Evolutionary conservation across 108 stramenopile genomes (phyloP), one percentile per base, ranked within the genome.

Genomic region (Skeletonema marinoi): DNA sequence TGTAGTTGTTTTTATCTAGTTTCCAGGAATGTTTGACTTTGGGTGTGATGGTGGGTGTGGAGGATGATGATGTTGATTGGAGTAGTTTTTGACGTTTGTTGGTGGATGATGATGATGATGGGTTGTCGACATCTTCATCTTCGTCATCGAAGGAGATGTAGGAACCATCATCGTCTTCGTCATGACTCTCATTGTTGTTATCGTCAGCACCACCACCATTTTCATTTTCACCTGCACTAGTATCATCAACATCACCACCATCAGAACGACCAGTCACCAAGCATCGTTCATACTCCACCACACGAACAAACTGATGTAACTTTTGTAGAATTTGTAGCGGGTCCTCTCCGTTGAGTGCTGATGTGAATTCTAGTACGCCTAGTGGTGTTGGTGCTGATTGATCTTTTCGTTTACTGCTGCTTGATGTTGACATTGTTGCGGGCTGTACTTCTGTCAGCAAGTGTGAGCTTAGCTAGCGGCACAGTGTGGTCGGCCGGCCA

Each of bases 281-380:
- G 11, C 48, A 60, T 38, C 87, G 76, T 70, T 95, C 82, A 68
- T 66, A 54, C 46, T 80, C 73, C 8, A 86, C 87, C 2, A 81
- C 76, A 1, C 56, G 50, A 7, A 75, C 74, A 64, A 95, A 95
- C 4, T 75, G 82, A 51, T 75, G 83, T 41, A 95, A 77, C 32
- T 54, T 83, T 9, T 69, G 21, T 14, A 91, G 66, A 36, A 92
- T 88, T 8, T 60, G 74, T 35, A 66, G 35, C 6, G 89, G 84
- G 80, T 93, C 89, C 56, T 92, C 92, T 33, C 92, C 94, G 62
- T 92, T 92, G 56, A 95, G 70, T 30, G 89, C 88, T 8, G 90
- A 81, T 16, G 84, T 84, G 76, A 95, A 93, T 66, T 93, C 94
- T 21, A 90, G 69, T 11, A 91, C 90, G 54, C 92, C 89, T 32